Conservation (phyloP, 1,139 yeast genomes). For the Scheffersomyces cryptocercus region DNA sequence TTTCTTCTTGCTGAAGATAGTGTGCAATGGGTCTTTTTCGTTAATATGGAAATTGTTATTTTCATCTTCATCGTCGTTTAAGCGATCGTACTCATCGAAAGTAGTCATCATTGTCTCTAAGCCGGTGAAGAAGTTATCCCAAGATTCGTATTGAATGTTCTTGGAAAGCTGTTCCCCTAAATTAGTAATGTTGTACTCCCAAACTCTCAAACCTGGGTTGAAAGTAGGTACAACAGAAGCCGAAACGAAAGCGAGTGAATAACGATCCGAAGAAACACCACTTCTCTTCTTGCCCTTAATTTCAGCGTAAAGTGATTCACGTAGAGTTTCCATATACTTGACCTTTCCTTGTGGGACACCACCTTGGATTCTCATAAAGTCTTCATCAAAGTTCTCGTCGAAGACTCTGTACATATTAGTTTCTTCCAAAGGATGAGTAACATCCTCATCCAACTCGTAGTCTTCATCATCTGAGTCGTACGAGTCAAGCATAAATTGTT, state of each 20-base stretch:
- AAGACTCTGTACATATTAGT: constrained; percentile 5
- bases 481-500: constrained; percentile 9
- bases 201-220: constrained; percentile 77
- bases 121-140: constrained; percentile 57
- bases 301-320: constrained; percentile 52
- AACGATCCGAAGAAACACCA: constrained; percentile 56
- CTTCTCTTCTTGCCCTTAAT: constrained; percentile 45
- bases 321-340: constrained; percentile 55
- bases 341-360: constrained; percentile 71
- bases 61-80: constrained; percentile 20
- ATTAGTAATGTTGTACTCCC: constrained; percentile 78
- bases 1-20: constrained; percentile 23
- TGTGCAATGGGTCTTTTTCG: constrained; percentile 20
- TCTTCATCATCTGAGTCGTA: constrained; percentile 11
- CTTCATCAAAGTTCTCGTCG: constrained; percentile 11
- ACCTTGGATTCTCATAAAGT: constrained; percentile 38
- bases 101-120: constrained; percentile 34
- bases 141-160: constrained; percentile 33
- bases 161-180: constrained; percentile 13
- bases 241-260: constrained; percentile 67
- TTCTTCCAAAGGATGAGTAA: constrained; percentile 8
- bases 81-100: constrained; percentile 8
- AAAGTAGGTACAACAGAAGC: constrained; percentile 85
- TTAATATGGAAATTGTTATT: constrained; percentile 18
- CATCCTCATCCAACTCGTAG: constrained; percentile 9